Evolutionary conservation across 1,284 basidiomycete species (phyloP), one percentile per base, ranked within the genome.

Genomic region (Flammula alnicola): DNA sequence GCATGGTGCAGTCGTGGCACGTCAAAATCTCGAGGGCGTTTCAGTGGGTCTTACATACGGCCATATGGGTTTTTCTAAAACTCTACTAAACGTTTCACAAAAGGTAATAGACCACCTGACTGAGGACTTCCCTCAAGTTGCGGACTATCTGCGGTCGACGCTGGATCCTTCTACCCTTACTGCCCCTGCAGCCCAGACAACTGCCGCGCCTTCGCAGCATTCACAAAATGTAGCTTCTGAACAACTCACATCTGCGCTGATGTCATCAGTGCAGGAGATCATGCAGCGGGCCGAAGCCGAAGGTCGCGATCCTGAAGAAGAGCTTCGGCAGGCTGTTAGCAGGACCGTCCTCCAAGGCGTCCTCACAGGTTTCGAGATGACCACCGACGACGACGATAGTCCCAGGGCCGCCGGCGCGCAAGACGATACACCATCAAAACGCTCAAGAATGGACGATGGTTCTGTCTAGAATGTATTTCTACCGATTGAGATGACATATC

Each of bases 41-140:
- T 88, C 85, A n/a, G 93, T 94, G 63, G 49, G 86, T 48, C 29
- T 31, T 32, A 11, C 26, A n/a, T n/a, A n/a, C 11, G 22, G 17
- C 41, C 27, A 38, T 40, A 47, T 44, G 40, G 14, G 2, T 35
- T 26, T 30, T 48, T 42, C 33, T 12, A 33, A 49, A 31, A 23
- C 19, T 29, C 46, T 17, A 20, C 26, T 47, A 31, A 48, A 31
- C 36, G 9, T 9, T 49, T 51, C n/a, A 30, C 29, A 38, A 40
- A 47, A 94, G 91, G 86, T 92, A 6, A 86, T 86, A 52, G 81
- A 88, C 35, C 76, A 84, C 60, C 77, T 95, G 2, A 70, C 74
- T 32, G 88, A 93, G 60, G 93, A 95, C 35, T 89, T 88, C 63
- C 87, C 88, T n/a, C 78, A 84, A 38, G 83, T 95, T 32, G 77